Evolutionary conservation across 192 early-diverging fungal species (phyloP), one percentile per base, ranked within the genome.

Genomic region (Spinellus fusiger): DNA sequence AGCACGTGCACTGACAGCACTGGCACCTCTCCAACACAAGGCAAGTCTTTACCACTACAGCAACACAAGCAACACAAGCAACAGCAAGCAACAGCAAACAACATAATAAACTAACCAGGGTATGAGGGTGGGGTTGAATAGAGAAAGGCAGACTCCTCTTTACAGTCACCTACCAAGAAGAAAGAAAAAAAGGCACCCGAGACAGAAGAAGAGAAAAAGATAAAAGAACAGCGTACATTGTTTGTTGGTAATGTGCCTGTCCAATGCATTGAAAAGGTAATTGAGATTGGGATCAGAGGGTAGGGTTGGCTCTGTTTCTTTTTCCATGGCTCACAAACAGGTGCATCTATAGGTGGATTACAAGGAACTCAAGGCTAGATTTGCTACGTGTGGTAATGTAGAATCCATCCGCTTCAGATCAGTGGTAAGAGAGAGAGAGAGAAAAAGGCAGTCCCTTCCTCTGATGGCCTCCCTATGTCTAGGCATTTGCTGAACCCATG

Each of bases 171-270:
- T 57, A 32, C 23, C 12, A 49, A 59, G 26, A 59, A 77, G 26
- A 69, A 47, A 6, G 54, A 68, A 12, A 57, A 37, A 31, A 40
- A 54, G 40, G 33, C 27, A 22, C 23, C 5, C 3, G 29, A 56
- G 10, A 68, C 69, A 52, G 52, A 56, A 18, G 68, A 74, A 29
- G 71, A 71, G 48, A 71, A 77, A 40, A 73, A 77, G 38, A 80
- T 81, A 49, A 65, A 83, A 58, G 75, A 84, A 27, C 75, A 72
- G 47, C 82, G 93, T 44, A 95, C 96, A n/a, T 65, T 89, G 16
- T 98, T 97, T 78, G 81, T 98, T n/a, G 96, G 96, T 27, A 98
- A 98, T 66, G 71, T 98, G 47, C 73, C 87, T 18, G 79, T 90
- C 12, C 56, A 71, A 27, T 85, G 79, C 53, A 78, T 84, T 48